Conservation (phyloP, 1,139 yeast species). For the Tardiomyces blankii region DNA sequence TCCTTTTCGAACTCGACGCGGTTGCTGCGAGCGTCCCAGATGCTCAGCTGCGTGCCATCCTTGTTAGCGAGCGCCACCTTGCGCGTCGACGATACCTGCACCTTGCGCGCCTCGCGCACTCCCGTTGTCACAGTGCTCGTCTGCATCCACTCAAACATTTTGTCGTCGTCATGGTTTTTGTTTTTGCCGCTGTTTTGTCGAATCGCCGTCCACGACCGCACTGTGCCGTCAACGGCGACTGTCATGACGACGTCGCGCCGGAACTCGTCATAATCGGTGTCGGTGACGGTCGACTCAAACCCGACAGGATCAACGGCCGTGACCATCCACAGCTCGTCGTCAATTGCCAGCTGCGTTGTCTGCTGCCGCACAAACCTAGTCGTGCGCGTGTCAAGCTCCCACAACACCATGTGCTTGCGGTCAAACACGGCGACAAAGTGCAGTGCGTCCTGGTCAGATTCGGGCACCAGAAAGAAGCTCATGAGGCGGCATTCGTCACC, state of each 20-base stretch:
- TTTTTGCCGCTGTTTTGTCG: conserved; percentile 12
- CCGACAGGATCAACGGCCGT: conserved; percentile 63
- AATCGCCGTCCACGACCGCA: conserved; percentile 40
- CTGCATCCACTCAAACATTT: conserved; percentile 39
- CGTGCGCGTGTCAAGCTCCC: conserved; percentile 6
- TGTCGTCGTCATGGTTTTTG: conserved; percentile 8
- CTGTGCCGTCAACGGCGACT: conserved; percentile 43
- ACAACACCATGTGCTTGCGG: neutral
- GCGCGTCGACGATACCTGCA: conserved; percentile 65
- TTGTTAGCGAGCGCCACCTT: conserved; percentile 64
- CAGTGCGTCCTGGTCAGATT: conserved; percentile 1
- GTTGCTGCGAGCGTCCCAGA: conserved; percentile 68
- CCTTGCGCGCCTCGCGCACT: conserved; percentile 37
- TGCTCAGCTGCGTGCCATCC: conserved; percentile 38
- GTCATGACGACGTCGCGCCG: conserved; percentile 48
- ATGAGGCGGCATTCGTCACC: neutral
- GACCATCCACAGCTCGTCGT: conserved; percentile 32
- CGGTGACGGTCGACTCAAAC: conserved; percentile 30
- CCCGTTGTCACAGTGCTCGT: conserved; percentile 43
- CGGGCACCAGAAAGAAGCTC: conserved; percentile 13
- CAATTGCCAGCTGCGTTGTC: neutral
- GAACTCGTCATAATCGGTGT: conserved; percentile 22
- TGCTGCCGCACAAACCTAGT: neutral
- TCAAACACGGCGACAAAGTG: neutral
- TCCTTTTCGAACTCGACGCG: conserved; percentile 51